Percentiles rank a stretch among this genome's conserved stretches.
These are phyloP conservation scores for Fusarium illudens DNA, from an alignment of 2,329 filamentous ascomycete species.

Conservation along the genomic window DNA sequence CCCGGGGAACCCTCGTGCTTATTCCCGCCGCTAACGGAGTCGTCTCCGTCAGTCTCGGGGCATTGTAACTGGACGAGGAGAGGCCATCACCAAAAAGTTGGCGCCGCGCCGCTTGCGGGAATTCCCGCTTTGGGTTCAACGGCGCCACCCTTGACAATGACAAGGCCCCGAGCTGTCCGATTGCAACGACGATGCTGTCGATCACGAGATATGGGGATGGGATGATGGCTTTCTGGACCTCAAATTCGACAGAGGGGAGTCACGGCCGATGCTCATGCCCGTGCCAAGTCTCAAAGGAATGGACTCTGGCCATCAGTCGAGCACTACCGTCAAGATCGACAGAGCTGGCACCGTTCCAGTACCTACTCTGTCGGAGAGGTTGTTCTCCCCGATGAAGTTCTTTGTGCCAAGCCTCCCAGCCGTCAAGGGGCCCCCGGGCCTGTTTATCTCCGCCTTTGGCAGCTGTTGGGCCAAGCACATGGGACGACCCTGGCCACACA, in stretches of 20 bases:
- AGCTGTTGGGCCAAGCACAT: background rate
- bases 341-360: background rate
- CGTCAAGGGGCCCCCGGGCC: background rate
- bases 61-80: background rate
- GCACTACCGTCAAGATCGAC: background rate
- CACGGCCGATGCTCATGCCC: background rate
- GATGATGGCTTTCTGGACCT: background rate
- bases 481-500: background rate
- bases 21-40: background rate
- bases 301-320: background rate
- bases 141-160: background rate
- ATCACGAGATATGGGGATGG: background rate
- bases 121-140: background rate
- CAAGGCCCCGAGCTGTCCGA: background rate
- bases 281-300: background rate
- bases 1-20: background rate
- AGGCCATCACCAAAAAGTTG: background rate
- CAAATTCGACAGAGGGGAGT: background rate
- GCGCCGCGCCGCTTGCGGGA: background rate
- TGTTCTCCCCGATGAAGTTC: background rate
- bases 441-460: background rate
- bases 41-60: background rate
- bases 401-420: background rate
- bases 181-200: background rate
- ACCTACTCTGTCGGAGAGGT: background rate